Evolutionary conservation across 345 rosid genomes (phyloP).

Genomic region (Salix caprea): DNA sequence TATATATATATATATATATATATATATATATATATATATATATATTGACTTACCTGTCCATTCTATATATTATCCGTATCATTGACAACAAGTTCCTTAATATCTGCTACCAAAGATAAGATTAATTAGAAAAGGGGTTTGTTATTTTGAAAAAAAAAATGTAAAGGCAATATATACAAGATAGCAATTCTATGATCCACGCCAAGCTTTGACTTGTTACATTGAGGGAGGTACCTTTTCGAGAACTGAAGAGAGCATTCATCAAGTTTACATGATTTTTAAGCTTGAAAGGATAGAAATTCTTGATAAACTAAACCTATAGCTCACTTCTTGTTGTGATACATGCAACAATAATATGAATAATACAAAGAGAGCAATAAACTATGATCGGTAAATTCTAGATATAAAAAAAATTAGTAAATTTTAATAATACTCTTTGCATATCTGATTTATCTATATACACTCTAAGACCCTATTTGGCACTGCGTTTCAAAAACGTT

Average conservation of each 20-base stretch:
- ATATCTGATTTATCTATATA: too few relatives aligned
- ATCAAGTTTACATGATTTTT: background rate
- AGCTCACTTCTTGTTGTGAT: too few relatives aligned
- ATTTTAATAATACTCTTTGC: too few relatives aligned
- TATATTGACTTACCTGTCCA: background rate
- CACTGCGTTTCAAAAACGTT: too few relatives aligned
- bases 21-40: background rate
- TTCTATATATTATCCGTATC: background rate
- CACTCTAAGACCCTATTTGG: too few relatives aligned
- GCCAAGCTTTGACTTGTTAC: background rate
- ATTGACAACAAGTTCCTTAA: background rate
- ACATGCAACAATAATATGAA: too few relatives aligned
- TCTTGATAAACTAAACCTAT: background rate
- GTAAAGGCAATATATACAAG: background rate
- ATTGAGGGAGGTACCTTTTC: background rate
- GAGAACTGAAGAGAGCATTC: slow-evolving; percentile 1
- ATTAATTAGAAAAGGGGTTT: background rate
- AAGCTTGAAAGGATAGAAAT: background rate
- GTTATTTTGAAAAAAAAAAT: background rate
- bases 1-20: background rate
- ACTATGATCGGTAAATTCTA: too few relatives aligned
- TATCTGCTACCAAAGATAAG: background rate
- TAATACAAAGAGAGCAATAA: too few relatives aligned
- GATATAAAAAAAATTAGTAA: too few relatives aligned
- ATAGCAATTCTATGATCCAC: background rate